Percentiles rank a stretch among this genome's conserved stretches.
phyloP scores from a whole-genome alignment of 352 stramenopile species.

The Globisporangium cylindrosporum region DNA sequence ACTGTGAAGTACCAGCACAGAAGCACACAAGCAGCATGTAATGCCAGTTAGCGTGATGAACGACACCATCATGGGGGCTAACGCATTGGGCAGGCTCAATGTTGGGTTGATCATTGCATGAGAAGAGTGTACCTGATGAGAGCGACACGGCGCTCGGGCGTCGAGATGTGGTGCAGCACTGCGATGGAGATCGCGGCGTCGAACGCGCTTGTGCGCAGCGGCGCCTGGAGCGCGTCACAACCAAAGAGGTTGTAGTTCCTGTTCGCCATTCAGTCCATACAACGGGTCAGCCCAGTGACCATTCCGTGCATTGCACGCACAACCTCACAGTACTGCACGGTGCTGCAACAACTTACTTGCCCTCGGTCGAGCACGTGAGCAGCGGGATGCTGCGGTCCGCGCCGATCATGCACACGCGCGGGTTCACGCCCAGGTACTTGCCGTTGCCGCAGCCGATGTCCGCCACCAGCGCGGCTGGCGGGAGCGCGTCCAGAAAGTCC shows the following conservation, averaged over 20 bases:
- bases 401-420: slow-evolving; percentile 59
- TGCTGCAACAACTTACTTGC: slow-evolving; percentile 24
- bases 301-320: not conserved
- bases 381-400: slow-evolving; percentile 75
- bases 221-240: slow-evolving; percentile 65
- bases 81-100: no score
- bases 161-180: slow-evolving; percentile 85
- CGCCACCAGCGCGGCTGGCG: slow-evolving; percentile 54
- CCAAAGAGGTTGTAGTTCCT: slow-evolving; percentile 64
- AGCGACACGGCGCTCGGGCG: slow-evolving; percentile 57
- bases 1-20: slow-evolving; percentile 22
- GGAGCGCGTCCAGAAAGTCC: slow-evolving; percentile 48
- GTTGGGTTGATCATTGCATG: not conserved
- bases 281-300: not conserved
- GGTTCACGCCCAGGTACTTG: slow-evolving; percentile 76
- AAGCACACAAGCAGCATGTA: not conserved
- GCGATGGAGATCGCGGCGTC: slow-evolving; percentile 84
- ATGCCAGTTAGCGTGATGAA: not conserved
- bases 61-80: not conserved
- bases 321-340: no score
- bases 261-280: not conserved
- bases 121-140: slow-evolving; percentile 51
- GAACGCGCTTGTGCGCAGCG: slow-evolving; percentile 52
- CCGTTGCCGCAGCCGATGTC: slow-evolving; percentile 83
- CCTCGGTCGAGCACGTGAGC: slow-evolving; percentile 41